Evolutionary conservation across 2,329 filamentous ascomycete genomes (phyloP), one percentile per base, ranked within the genome.

Genomic region (Exophiala sp.): DNA sequence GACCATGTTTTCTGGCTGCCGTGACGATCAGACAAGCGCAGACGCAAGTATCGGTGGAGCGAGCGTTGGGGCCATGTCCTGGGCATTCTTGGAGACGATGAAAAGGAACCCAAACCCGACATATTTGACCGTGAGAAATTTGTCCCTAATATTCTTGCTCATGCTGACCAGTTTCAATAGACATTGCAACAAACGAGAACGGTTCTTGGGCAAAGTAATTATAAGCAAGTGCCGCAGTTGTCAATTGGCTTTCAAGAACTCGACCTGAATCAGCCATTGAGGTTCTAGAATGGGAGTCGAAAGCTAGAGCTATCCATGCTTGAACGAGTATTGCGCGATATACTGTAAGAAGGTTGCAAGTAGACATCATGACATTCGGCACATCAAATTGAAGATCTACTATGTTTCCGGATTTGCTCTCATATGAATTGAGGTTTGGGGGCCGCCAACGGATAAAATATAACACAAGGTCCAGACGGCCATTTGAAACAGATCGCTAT

Each of bases 11-110:
- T 68, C 64, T 36, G 76, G 76, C 2, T 79, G 76, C 53, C 65
- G 69, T 39, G 76, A 78, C 60, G 75, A 78, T 44, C 75, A 79
- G 62, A 78, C 76, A 1, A 72, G 69, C 50, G 75, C 75, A 20
- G 74, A 76, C 66, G 74, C 74, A 14, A 66, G 60, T 12, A 78
- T 78, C 24, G 40, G 40, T 43, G 40, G 40, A 43, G 40, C 40
- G 16, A 43, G 40, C 11, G 40, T 43, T 43, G 40, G 40, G 16
- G 40, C 40, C 16, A 43, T 43, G 40, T 43, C 40, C 4, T 43
- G 40, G 40, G 40, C 40, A 43, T 43, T 43, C 40, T 20, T 43
- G 40, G 40, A 43, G 40, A 43, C 40, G 16, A 43, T 43, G 40
- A 43, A 34, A 59, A 66, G 6, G 74, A 74, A 0, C 63, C 67